phyloP scores from a whole-genome alignment of 768 basidiomycete genomes.

The Dictyophora rubrovolvata region DNA sequence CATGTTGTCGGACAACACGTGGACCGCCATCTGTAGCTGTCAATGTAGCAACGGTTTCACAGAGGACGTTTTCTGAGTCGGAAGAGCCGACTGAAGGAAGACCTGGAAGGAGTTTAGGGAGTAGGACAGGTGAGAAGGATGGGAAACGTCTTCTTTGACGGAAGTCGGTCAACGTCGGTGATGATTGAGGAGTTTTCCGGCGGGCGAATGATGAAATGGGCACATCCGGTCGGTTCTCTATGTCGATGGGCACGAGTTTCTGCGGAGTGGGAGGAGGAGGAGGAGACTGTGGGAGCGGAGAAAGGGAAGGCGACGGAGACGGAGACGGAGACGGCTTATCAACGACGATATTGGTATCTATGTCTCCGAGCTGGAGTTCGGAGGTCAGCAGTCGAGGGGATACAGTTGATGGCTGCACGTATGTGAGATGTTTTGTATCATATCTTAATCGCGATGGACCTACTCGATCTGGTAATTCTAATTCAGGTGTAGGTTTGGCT shows the following conservation, averaged over 20 bases:
- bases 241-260: background rate
- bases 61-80: background rate
- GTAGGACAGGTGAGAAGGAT: constrained; percentile 41
- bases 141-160: constrained; percentile 21
- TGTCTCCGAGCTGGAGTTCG: background rate
- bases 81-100: background rate
- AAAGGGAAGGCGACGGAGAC: background rate
- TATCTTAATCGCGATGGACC: background rate
- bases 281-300: background rate
- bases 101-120: constrained; percentile 52
- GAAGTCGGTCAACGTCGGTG: constrained; percentile 61
- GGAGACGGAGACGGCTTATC: background rate
- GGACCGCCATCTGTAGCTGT: background rate
- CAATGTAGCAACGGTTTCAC: background rate
- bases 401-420: background rate
- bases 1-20: background rate
- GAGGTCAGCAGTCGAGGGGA: background rate
- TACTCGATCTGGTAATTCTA: background rate
- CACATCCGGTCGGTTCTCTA: constrained; percentile 2
- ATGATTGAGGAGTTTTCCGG: constrained; percentile 65
- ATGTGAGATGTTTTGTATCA: background rate
- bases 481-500: background rate
- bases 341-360: background rate
- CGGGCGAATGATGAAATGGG: constrained; percentile 77
- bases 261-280: background rate